Evolutionary conservation across 805 yeast species (phyloP), one percentile per base, ranked within the genome.

Genomic region (Debaryomyces maramus): DNA sequence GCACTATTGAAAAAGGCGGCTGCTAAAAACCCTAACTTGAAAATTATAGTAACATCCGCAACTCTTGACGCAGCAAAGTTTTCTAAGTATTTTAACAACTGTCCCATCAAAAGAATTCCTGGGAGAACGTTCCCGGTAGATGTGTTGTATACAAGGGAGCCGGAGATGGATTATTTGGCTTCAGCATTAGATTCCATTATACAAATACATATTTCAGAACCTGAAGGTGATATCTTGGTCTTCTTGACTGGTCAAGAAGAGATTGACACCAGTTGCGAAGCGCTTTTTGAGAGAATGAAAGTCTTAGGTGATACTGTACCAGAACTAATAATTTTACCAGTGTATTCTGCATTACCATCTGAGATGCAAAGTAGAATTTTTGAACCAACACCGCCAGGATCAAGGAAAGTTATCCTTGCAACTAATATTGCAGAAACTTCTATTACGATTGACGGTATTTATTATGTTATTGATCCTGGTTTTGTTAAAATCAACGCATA

Each of bases 381-480:
- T 61, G 95, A 87, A 52, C 88, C 95, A 1, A 83, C 97, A 0
- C 96, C 96, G 0, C 61, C 65, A 13, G 88, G 88, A 1, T 77
- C 88, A 26, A 67, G 99, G 38, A 93, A 93, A 58, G 95, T 90
- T 3, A 88, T 93, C 6, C 69, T 93, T 40, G 98, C 99, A 0
- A 93, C 99, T 1, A 91, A 91, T 53, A 93, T 91, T 50, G 99
- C 98, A 0, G 99, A 91, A 62, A 93, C 99, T 0, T 91, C 98
- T 6, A 80, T 93, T 52, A 93, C 99, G 3, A 90, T 93, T 44
- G 97, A 91, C 60, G 97, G 97, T 9, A 85, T 93, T 24, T 83
- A 74, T 47, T 93, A 81, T 56, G 99, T 93, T 22, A 78, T 93
- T 18, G 99, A 93, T 56, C 95, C 97, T 0, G 99, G 99, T 0